These are phyloP conservation scores for Xylaria sp. DNA, from an alignment of 2,329 filamentous ascomycete species.

Conservation along the genomic window DNA sequence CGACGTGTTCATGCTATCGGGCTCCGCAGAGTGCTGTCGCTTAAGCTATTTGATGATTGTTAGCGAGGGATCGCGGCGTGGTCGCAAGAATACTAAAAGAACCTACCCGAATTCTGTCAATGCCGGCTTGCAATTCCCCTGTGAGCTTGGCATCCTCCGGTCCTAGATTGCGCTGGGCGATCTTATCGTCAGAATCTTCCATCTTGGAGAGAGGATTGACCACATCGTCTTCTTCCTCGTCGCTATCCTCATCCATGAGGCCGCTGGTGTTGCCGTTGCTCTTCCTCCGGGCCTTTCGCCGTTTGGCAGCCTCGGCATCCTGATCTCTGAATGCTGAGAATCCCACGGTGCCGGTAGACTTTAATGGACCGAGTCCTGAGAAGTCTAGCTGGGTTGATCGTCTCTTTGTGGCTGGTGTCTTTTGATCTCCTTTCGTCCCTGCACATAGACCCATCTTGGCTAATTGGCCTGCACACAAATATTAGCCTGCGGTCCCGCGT, in stretches of 20 bases:
- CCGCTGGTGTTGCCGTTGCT: conserved; percentile 59
- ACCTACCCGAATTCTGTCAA: conserved; percentile 78
- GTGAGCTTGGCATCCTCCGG: conserved; percentile 73
- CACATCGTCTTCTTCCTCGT: conserved; percentile 73
- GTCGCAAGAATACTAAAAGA: conserved; percentile 6
- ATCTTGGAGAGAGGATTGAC: conserved; percentile 65
- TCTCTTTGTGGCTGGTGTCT: conserved; percentile 68
- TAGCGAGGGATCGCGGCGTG: conserved; percentile 15
- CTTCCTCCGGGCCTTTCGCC: conserved; percentile 64
- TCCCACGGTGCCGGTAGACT: conserved; percentile 83
- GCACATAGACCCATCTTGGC: conserved; percentile 93
- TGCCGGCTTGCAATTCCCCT: conserved; percentile 77
- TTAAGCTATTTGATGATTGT: conserved; percentile 64
- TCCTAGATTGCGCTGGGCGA: conserved; percentile 60
- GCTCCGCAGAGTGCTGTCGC: conserved; percentile 76
- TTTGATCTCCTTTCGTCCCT: conserved; percentile 65
- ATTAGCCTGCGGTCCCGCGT: conserved; percentile 24
- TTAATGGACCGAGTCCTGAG: conserved; percentile 79
- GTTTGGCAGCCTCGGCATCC: conserved; percentile 56
- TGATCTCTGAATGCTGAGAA: conserved; percentile 86
- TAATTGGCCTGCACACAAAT: conserved; percentile 73
- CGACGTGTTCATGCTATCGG: conserved; percentile 51
- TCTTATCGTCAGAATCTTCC: conserved; percentile 65
- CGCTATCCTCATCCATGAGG: conserved; percentile 71
- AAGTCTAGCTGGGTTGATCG: conserved; percentile 85